Base-by-base conservation (phyloP, 78 protist genomes). In the Parvularia atlantis region DNA sequence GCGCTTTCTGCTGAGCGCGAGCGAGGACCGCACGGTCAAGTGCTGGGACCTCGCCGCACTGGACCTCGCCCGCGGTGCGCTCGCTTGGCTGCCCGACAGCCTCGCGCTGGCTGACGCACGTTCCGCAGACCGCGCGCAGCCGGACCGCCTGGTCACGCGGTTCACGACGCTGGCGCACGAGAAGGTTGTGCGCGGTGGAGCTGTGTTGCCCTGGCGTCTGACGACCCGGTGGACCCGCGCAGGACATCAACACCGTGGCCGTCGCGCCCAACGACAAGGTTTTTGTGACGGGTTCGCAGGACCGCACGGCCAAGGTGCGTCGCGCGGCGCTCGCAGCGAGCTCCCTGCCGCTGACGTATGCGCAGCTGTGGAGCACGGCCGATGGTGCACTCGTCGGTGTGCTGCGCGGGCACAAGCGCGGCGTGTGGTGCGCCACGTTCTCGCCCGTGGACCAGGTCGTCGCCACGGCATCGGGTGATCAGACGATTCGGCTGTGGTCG, bases 241-340 rank as follows among this genome's bases (percentile, higher is more conserved):
- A 90, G 75, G 97, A 90, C 77, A 80, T 93, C 56, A 91, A 91
- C 83, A 22, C 84, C 24, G 31, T 91, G 33, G 81, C 89, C 2
- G 76, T 93, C 26, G 73, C 97, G 39, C 95, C 95, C n/a, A 89
- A 91, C 58, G 93, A 90, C 61, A 61, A 60, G 69, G n/a, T 91
- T 30, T 39, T 88, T 63, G 95, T 91, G 40, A 73, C 93, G 13
- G 93, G 76, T 7, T 92, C 96, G 52, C 95, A 86, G 58, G 95
- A 91, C 71, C 43, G 71, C 33, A 74, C 73, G 39, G 76, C 78
- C 24, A 88, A 89, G 67, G 75, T 83, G 35, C 37, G 66, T 3
- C 36, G 19, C 16, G n/a, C n/a, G n/a, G n/a, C n/a, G n/a, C n/a
- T n/a, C n/a, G n/a, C n/a, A 41, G 5, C 6, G 19, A 26, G 36